Conservation (phyloP, 495 filamentous ascomycete species). For the Symbiotaphrina buchneri region DNA sequence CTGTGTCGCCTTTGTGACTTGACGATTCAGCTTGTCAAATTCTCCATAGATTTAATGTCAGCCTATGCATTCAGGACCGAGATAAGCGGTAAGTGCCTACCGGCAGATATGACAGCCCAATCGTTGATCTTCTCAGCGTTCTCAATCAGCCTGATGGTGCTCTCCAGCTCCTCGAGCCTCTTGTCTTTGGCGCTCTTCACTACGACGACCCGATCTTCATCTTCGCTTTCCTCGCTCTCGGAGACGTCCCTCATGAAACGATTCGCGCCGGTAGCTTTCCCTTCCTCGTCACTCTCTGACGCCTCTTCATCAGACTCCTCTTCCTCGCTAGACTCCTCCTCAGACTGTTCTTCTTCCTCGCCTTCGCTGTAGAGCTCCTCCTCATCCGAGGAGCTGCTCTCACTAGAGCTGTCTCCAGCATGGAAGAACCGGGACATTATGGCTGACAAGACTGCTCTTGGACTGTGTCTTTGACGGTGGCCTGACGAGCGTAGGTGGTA, state of each 20-base stretch:
- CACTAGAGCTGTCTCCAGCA: constrained; percentile 72
- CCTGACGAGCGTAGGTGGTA: too few species aligned
- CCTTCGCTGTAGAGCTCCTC: constrained; percentile 7
- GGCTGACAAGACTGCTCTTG: too few species aligned
- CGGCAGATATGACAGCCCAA: constrained; percentile 78
- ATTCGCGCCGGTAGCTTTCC: constrained; percentile 36
- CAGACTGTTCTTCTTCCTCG: constrained; percentile 9
- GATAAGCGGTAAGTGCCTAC: constrained; percentile 23
- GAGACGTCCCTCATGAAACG: constrained; percentile 57
- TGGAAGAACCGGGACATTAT: constrained; percentile 95
- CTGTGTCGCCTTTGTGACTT: constrained; percentile 57
- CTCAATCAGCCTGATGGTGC: constrained; percentile 69
- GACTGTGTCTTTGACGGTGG: too few species aligned
- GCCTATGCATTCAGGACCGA: constrained; percentile 3
- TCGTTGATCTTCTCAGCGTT: constrained; percentile 95
- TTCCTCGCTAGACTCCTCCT: constrained; percentile 35
- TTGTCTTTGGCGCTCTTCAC: constrained; percentile 98
- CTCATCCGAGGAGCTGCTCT: constrained; percentile 39
- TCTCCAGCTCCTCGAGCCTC: constrained; percentile 79
- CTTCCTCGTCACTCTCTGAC: constrained; percentile 33
- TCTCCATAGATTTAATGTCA: constrained; percentile 25
- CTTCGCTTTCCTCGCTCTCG: constrained; percentile 60
- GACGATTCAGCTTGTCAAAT: constrained; percentile 92
- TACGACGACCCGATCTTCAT: constrained; percentile 59
- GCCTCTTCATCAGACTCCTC: constrained; percentile 21